Base-by-base conservation (phyloP, 306 rosid genomes). In the Alnus glutinosa region DNA sequence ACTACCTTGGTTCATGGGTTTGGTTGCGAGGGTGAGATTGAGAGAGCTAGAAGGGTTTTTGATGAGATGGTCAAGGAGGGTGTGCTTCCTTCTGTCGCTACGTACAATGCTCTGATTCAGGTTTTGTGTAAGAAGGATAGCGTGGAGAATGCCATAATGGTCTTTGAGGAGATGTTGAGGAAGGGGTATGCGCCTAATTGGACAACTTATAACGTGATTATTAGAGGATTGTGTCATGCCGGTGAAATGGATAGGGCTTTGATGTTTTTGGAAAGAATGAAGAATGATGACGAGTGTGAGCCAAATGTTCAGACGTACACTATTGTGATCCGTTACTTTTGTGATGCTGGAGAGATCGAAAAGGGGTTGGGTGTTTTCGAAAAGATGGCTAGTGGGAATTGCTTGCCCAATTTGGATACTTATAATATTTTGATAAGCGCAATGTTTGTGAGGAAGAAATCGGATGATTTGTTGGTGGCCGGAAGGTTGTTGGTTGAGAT, bases 401-500 rank as follows among this genome's bases (percentile, higher is more conserved):
- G 92, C 73, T 89, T 93, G 83, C 97, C 98, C 11, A 95, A 93
- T 84, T 80, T 95, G 85, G 98, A 95, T 62, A 90, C 98, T 0
- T 93, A 95, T 70, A 93, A 95, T 71, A 78, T 93, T 86, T 57
- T 95, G 87, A 92, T 93, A 7, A 83, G 96, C 74, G 90, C 90
- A 0, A 92, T 92, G 97, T 95, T 95, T 89, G 89, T 89, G 85
- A 89, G 96, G 92, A 95, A 90, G 89, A 89, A 87, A 77, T 82
- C 91, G 0, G 91, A 86, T 8, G 97, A 92, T 87, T 78, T 95
- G 79, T 82, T 91, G 61, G 80, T 82, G 76, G 98, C 98, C 69
- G 96, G 98, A 83, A 95, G 85, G 83, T 77, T 95, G 86, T 83
- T 95, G 85, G 75, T 91, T 10, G 93, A 92, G 91, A 92, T 95